Evolutionary conservation across 2,329 filamentous ascomycete species (phyloP), one percentile per base, ranked within the genome.

Genomic region (Teratosphaeria gauchensis): DNA sequence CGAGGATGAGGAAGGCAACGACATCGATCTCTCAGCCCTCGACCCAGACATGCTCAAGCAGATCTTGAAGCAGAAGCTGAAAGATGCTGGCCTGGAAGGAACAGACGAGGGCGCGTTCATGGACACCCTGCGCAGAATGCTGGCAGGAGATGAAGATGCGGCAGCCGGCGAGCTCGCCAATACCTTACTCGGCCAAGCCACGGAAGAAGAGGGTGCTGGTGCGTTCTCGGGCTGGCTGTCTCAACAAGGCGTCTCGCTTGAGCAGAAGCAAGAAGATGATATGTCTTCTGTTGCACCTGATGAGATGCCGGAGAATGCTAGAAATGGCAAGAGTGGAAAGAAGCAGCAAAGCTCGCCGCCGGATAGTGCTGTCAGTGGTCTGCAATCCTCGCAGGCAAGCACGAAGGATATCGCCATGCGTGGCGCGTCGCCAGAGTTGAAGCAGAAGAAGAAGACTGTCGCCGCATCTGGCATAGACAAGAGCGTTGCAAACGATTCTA

Each of bases 101-200:
- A 71, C 75, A 64, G 76, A 78, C 59, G 72, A 76, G 42, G 65
- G 69, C 14, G 71, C 73, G 12, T 70, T 79, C 54, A 71, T 78
- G 56, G 64, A 75, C 53, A 76, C 73, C 16, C 73, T 76, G 4
- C 69, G 73, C 63, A 73, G 77, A 55, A 77, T 80, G 76, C 68
- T 78, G 11, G 71, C 70, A 4, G 72, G 74, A 32, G 68, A 75
- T n/a, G 66, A 71, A 30, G 76, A 77, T 54, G 76, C 76, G 16
- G 73, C 76, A 58, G 68, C 73, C 19, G 73, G 73, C 30, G 69
- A 76, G 52, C 68, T 79, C 61, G 74, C 76, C 31, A 73, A 74
- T 38, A 72, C 71, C 11, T 68, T 79, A 59, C 70, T 79, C 9
- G 66, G 65, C 19, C 70, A 72, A 21, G 69, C 66, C 1, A 64